These are phyloP conservation scores for Graphilbum fragrans DNA, from an alignment of 2,329 filamentous ascomycete genomes.

Conservation along the genomic window DNA sequence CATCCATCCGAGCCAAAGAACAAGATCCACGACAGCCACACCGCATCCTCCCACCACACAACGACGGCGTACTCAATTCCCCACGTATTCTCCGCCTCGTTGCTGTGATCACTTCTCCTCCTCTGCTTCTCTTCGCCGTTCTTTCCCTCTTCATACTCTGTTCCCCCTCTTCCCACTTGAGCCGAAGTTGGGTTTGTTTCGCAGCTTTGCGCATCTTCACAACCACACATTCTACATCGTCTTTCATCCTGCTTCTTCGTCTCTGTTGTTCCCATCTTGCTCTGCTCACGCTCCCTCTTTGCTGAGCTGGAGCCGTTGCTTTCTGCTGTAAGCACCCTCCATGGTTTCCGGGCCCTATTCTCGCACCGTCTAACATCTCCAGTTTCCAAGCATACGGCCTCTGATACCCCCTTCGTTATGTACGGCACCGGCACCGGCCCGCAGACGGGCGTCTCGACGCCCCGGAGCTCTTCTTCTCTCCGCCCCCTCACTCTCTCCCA, in stretches of 20 bases:
- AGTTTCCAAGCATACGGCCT: neutral
- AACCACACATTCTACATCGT: too few relatives aligned
- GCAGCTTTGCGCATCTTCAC: too few relatives aligned
- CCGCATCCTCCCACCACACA: too few relatives aligned
- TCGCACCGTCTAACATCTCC: neutral
- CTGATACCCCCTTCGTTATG: conserved; percentile 41
- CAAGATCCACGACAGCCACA: too few relatives aligned
- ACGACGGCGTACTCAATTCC: too few relatives aligned
- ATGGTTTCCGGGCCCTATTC: neutral
- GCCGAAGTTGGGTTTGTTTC: too few relatives aligned
- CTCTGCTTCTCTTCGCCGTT: neutral
- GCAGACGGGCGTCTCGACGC: conserved; percentile 94
- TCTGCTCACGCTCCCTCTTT: conserved; percentile 12
- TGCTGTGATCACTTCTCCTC: too few relatives aligned
- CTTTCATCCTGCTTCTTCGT: neutral
- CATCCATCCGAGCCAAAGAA: too few relatives aligned
- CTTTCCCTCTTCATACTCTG: too few relatives aligned
- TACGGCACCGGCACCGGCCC: conserved; percentile 74
- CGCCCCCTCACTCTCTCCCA: conserved; percentile 84
- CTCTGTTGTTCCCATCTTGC: neutral
- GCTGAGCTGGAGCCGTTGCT: conserved; percentile 11
- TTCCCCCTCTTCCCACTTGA: too few relatives aligned
- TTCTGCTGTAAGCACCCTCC: conserved; percentile 4
- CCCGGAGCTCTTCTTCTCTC: conserved; percentile 83
- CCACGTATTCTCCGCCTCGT: too few relatives aligned